Evolutionary conservation across 495 filamentous ascomycete species (phyloP).

Genomic region (Cudoniella acicularis): DNA sequence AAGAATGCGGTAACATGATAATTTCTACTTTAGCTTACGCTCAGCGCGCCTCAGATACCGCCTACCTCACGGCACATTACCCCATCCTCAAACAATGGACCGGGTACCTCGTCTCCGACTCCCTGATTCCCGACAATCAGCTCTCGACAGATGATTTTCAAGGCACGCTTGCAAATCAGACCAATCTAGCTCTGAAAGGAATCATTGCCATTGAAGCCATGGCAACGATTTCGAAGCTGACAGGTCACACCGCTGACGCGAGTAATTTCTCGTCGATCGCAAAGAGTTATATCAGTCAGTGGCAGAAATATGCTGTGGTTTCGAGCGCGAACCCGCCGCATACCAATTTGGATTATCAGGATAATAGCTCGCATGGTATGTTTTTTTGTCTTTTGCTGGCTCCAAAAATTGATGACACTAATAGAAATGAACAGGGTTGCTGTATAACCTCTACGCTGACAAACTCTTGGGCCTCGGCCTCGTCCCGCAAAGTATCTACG

Average conservation of each 20-base stretch:
- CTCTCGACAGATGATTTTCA: constrained; percentile 94
- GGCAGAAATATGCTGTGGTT: constrained; percentile 72
- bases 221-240: constrained; percentile 66
- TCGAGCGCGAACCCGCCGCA: constrained; percentile 59
- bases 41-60: constrained; percentile 39
- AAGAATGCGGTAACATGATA: constrained; percentile 94
- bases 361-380: constrained; percentile 43
- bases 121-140: constrained; percentile 77
- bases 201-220: constrained; percentile 95
- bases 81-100: constrained; percentile 82
- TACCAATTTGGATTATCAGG: constrained; percentile 62
- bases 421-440: constrained; percentile 66
- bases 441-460: constrained; percentile 89
- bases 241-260: constrained; percentile 57
- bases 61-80: constrained; percentile 56
- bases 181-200: constrained; percentile 90
- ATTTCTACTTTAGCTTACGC: constrained; percentile 76
- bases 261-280: constrained; percentile 64
- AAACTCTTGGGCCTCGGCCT: constrained; percentile 65
- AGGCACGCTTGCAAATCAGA: constrained; percentile 83
- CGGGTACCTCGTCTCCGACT: constrained; percentile 75
- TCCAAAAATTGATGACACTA: constrained; percentile 27
- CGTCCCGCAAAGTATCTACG: constrained; percentile 71
- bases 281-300: constrained; percentile 67
- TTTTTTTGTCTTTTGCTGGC: neutral